phyloP scores from a whole-genome alignment of 2,329 filamentous ascomycete genomes.

The Paraphaeosphaeria sporulosa region DNA sequence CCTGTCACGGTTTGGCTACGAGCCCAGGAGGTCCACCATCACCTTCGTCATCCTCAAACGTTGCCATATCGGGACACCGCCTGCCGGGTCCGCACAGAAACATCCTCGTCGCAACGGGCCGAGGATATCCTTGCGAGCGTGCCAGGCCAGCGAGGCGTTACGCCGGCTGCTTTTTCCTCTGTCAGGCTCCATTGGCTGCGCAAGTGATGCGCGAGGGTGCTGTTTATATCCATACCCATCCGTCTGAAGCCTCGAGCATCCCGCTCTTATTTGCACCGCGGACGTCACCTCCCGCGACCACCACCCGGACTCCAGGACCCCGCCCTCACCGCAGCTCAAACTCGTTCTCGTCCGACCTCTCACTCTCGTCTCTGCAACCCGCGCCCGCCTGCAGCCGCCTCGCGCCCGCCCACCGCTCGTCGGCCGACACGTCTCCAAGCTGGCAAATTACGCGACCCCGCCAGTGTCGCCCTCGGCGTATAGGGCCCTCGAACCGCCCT shows the following conservation, averaged over 20 bases:
- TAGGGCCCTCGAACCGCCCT: conserved; percentile 65
- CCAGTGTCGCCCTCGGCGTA: conserved; percentile 71
- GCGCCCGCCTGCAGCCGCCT: conserved; percentile 17
- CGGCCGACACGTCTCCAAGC: conserved; percentile 60
- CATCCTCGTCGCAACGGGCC: conserved; percentile 45
- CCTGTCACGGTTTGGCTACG: conserved; percentile 42
- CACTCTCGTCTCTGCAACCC: neutral
- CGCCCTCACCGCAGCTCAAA: conserved; percentile 7
- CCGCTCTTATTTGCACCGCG: conserved; percentile 29
- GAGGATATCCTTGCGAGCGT: conserved; percentile 48
- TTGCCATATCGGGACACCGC: conserved; percentile 47
- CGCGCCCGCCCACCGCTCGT: conserved; percentile 14
- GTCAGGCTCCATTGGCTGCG: conserved; percentile 48
- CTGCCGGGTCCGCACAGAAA: conserved; percentile 41
- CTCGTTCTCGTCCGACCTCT: conserved; percentile 13
- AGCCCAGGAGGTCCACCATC: conserved; percentile 36
- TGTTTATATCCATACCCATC: conserved; percentile 50
- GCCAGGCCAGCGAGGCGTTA: conserved; percentile 44
- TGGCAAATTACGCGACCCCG: conserved; percentile 70
- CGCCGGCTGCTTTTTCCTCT: conserved; percentile 41
- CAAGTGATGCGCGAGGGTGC: conserved; percentile 42
- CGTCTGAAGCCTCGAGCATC: conserved; percentile 38
- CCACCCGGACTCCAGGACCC: conserved; percentile 9
- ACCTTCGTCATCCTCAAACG: conserved; percentile 41
- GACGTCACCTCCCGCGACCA: conserved; percentile 35